Percentiles rank a stretch among this genome's conserved stretches.
Conservation (phyloP, 345 rosid genomes). For the Populus davidiana region DNA sequence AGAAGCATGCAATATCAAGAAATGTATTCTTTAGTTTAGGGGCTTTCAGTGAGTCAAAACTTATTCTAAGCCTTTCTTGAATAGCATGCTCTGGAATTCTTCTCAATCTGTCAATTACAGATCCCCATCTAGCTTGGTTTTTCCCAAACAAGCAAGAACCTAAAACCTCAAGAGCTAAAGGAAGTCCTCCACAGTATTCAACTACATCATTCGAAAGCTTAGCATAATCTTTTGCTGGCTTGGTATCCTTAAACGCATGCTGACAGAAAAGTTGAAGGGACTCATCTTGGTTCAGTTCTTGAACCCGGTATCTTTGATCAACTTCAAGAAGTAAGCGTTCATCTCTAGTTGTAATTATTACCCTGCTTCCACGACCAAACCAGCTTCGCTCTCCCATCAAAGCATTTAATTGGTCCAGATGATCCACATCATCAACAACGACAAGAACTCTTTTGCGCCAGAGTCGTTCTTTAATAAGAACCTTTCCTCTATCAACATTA, state of each 20-base stretch:
- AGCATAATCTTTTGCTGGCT: background rate
- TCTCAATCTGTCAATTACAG: background rate
- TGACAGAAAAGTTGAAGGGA: slow-evolving; percentile 11
- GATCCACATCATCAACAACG: slow-evolving; percentile 16
- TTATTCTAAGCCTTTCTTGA: too few relatives aligned
- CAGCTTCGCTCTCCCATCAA: slow-evolving; percentile 1
- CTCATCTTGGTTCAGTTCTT: background rate
- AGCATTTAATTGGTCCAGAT: background rate
- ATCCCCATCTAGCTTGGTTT: background rate
- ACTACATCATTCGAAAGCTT: background rate
- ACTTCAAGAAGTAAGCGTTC: background rate
- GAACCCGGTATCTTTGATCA: background rate
- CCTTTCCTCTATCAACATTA: slow-evolving; percentile 7
- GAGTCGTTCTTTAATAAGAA: background rate
- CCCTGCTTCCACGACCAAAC: slow-evolving; percentile 3
- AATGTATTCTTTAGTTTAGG: too few relatives aligned
- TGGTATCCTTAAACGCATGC: slow-evolving; percentile 7
- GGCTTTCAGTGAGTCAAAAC: too few relatives aligned
- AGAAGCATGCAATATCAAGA: too few relatives aligned
- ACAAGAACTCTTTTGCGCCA: slow-evolving; percentile 3
- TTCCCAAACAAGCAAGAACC: slow-evolving; percentile 5
- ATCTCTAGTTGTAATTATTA: slow-evolving; percentile 8
- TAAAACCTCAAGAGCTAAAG: slow-evolving; percentile 12
- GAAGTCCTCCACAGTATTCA: background rate
- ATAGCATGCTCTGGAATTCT: too few relatives aligned